These are phyloP conservation scores for Malassezia nana DNA, from an alignment of 1,284 basidiomycete genomes.

Conservation along the genomic window DNA sequence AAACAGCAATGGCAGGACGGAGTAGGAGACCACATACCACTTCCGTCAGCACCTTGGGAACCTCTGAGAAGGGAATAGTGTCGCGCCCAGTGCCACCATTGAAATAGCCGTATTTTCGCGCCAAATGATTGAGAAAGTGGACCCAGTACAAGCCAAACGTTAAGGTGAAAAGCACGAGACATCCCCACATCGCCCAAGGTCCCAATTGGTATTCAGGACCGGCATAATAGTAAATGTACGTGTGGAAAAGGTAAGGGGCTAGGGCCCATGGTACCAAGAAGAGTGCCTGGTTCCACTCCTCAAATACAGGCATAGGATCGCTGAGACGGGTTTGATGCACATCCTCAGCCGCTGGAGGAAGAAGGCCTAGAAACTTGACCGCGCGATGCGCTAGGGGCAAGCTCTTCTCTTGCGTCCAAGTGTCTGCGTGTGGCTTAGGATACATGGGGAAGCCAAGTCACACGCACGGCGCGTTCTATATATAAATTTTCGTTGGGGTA, in stretches of 20 bases:
- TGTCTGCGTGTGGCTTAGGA: conserved; percentile 1
- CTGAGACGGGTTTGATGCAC: background rate
- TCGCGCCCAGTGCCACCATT: conserved; percentile 25
- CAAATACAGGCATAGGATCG: conserved; percentile 2
- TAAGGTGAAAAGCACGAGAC: conserved; percentile 3
- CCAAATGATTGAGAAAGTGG: conserved; percentile 12
- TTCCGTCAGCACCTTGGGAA: conserved; percentile 14
- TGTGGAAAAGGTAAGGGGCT: background rate
- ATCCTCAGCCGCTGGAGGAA: conserved; percentile 1
- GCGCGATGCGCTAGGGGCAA: background rate
- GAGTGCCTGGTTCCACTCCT: background rate
- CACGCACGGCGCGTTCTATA: background rate
- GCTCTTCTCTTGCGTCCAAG: conserved; percentile 1
- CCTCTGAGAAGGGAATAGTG: conserved; percentile 28
- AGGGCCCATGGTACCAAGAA: conserved; percentile 4
- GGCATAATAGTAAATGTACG: conserved; percentile 2
- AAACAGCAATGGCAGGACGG: conserved; percentile 4
- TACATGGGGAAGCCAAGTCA: background rate
- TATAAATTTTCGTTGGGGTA: background rate
- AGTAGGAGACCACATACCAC: conserved; percentile 16
- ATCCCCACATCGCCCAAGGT: conserved; percentile 1
- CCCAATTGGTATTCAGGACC: background rate
- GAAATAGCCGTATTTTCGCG: conserved; percentile 31
- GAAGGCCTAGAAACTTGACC: background rate
- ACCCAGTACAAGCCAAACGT: background rate